Evolutionary conservation across 139 green algal species (phyloP).

Genomic region (Picochlorum sp.): DNA sequence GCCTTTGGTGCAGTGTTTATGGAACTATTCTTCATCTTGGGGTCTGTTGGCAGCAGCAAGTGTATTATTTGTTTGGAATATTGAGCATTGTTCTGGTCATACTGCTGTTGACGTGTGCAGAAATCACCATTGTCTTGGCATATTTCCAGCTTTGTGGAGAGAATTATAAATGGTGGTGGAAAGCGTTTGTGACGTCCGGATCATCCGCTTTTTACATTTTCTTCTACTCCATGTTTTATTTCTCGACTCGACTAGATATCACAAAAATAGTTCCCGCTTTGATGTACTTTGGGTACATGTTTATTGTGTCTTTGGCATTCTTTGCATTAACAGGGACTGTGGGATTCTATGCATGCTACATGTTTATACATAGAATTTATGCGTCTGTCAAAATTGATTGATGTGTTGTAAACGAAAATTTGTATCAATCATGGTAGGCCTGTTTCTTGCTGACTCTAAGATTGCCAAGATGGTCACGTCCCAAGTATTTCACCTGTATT

Average conservation of each 20-base stretch:
- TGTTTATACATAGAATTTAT: slow-evolving; percentile 88
- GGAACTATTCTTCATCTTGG: slow-evolving; percentile 99
- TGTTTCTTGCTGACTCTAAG: slow-evolving; percentile 36
- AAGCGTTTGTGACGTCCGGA: slow-evolving; percentile 86
- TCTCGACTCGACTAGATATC: slow-evolving; percentile 95
- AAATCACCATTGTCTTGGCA: slow-evolving; percentile 98
- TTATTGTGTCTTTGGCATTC: slow-evolving; percentile 76
- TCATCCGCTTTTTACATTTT: slow-evolving; percentile 93
- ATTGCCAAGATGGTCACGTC: slow-evolving; percentile 29
- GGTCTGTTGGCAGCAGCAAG: slow-evolving; percentile 92
- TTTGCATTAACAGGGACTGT: slow-evolving; percentile 81
- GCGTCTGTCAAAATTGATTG: slow-evolving; percentile 92
- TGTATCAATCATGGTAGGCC: slow-evolving; percentile 18
- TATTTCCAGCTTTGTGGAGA: slow-evolving; percentile 93
- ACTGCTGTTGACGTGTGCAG: slow-evolving; percentile 91
- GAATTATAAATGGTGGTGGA: slow-evolving; percentile 97
- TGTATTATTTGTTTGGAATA: slow-evolving; percentile 98
- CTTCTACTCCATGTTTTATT: slow-evolving; percentile 94
- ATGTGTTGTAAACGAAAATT: background rate
- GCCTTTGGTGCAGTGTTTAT: slow-evolving; percentile 98
- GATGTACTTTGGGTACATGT: slow-evolving; percentile 84
- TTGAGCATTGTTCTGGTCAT: slow-evolving; percentile 94
- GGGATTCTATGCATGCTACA: slow-evolving; percentile 87
- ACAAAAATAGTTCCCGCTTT: slow-evolving; percentile 71
- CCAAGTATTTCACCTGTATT: slow-evolving; percentile 45